phyloP scores from a whole-genome alignment of 2,329 filamentous ascomycete genomes.

The Botryotinia narcissicola region DNA sequence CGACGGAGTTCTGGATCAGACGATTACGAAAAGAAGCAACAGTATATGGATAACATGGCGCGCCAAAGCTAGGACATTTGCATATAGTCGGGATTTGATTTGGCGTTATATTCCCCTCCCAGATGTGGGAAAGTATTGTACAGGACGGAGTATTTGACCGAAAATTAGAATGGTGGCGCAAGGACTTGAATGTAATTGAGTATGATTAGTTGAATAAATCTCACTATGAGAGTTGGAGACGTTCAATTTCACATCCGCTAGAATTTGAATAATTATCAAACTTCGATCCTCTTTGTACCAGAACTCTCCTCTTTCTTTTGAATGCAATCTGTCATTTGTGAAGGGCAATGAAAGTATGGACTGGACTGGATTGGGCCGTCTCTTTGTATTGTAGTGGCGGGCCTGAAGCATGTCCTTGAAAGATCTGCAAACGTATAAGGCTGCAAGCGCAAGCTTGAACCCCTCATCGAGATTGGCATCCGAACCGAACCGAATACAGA shows the following conservation, averaged over 20 bases:
- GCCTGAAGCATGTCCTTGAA: background rate
- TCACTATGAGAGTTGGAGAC: background rate
- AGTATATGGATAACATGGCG: conserved; percentile 7
- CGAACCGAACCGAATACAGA: background rate
- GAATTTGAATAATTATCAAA: background rate
- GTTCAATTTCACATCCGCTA: background rate
- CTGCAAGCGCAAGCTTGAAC: conserved; percentile 7
- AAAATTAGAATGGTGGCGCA: background rate
- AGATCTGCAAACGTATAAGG: background rate
- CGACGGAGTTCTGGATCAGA: conserved; percentile 4
- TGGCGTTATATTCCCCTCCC: conserved; percentile 19
- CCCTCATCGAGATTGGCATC: background rate
- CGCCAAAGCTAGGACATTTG: conserved; percentile 1
- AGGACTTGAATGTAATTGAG: background rate
- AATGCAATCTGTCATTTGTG: background rate
- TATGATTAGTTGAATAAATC: background rate
- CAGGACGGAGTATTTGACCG: background rate
- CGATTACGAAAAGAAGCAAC: background rate
- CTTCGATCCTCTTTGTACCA: background rate
- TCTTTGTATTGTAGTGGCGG: background rate
- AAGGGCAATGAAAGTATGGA: background rate
- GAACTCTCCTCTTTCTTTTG: background rate
- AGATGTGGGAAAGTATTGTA: conserved; percentile 3
- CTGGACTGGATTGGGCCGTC: background rate
- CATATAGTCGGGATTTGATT: conserved; percentile 13